Evolutionary conservation across 768 basidiomycete species (phyloP), one percentile per base, ranked within the genome.

Genomic region (Lactarius pseudohatsudake): DNA sequence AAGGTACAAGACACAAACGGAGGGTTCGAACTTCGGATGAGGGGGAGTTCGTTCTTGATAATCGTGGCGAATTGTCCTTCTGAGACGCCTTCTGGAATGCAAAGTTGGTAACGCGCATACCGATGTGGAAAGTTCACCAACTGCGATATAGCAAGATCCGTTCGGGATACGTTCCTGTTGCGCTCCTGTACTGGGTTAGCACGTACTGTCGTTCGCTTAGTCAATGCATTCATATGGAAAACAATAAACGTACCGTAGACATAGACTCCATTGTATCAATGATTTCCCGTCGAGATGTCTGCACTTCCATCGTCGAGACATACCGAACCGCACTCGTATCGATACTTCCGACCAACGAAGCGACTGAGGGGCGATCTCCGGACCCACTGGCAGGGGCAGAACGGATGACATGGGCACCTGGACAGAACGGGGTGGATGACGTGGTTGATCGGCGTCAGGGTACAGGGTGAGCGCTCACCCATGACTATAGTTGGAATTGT

Each of bases 381-480:
- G 90, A 84, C 10, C 91, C 91, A 34, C 34, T 34, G 34, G 9
- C 8, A 22, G 92, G 91, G 8, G 90, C 83, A 10, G 92, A 91
- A 71, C 94, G 91, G 47, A 91, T 90, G 34, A 91, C 90, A 74
- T 93, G 91, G 20, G 91, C 91, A 68, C 90, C 88, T 90, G 64
- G 13, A 68, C 53, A 59, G 62, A 60, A 36, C 6, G 18, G 2
- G 7, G 40, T 13, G n/a, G 41, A 36, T 41, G 32, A 5, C 18
- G 18, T 43, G 20, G 32, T 43, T 43, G 30, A 6, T 45, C 18
- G 36, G 36, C 10, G 18, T 66, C 15, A 59, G 28, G 18, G 41
- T 38, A 38, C 36, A 34, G 32, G 32, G 50, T 56, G 36, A 38
- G 28, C n/a, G 3, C 75, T 69, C 77, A 82, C 91, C 92, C 83